Evolutionary conservation across 2,329 filamentous ascomycete species (phyloP), one percentile per base, ranked within the genome.

Genomic region (Mycosphaerelloides madeirae): DNA sequence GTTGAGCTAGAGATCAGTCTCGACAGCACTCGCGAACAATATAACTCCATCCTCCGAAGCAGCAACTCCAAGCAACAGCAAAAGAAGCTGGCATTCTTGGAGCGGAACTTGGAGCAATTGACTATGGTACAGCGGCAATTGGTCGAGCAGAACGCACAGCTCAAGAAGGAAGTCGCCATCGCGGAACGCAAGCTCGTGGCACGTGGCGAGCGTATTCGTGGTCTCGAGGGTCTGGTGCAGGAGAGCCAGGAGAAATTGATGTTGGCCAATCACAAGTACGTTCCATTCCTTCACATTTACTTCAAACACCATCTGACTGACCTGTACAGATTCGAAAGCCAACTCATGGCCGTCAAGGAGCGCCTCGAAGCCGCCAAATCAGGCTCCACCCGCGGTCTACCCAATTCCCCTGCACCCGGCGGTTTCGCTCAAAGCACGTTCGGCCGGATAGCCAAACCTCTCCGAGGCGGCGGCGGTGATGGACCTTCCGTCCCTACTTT

Each of bases 61-160:
- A 95, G 88, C 56, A 98, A 98, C 76, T 97, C 95, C 75, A 85
- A 93, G 48, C 91, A 93, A 18, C 93, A 98, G 73, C 93, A 98
- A 71, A 98, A 98, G 85, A 98, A 98, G 80, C 97, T 98, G 87
- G 94, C 93, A 13, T 98, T 98, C 78, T 73, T 98, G 39, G 93
- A 98, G 74, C 85, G 93, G 64, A 98, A 98, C 66, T 81, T 98
- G 31, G 93, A 98, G 72, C 93, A 98, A 69, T 78, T 98, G 43
- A 98, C 93, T 3, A 88, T 95, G 63, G 93, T 98, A 42, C 93
- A 98, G 70, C 83, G 93, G 43, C 93, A 98, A 71, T 82, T 98
- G 11, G 93, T 98, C 25, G 93, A 98, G 73, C 93, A 98, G 69
- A 98, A 98, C 71, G 87, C 87, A 57, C 85, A 84, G 52, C 76